Base-by-base conservation (phyloP, 345 rosid genomes). In the Lumnitzera racemosa region DNA sequence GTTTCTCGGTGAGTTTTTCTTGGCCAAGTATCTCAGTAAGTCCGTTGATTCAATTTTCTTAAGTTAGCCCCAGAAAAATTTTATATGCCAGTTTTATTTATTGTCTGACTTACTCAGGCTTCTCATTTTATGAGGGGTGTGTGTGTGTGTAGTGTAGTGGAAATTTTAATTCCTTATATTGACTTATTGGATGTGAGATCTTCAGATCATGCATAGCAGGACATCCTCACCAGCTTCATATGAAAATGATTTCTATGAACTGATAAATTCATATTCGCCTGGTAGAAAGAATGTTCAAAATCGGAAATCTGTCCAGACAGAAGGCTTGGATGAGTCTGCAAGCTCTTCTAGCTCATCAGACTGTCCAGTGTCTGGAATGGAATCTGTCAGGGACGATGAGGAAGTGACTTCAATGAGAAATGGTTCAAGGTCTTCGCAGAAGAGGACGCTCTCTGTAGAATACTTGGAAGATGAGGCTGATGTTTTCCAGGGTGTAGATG, bases 201-300 rank as follows among this genome's bases (percentile, higher is more conserved):
- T 61, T 64, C 83, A 88, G 96, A 88, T 91, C 56, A 86, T 81
- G 70, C 88, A 91, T 74, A 80, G 91, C 77, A 81, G 74, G 75
- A 86, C 96, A 51, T 78, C 85, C 71, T 79, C 76, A 48, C 57
- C 77, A 56, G 58, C 79, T 47, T 81, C 98, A 61, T 91, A 86
- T 64, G 63, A 53, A 36, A 76, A 68, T 56, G 91, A 91, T 74
- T 84, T 91, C 68, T n/a, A 65, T 55, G 72, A 73, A 56, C 67
- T 91, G 63, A 74, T 84, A 64, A 82, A 76, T 55, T 25, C 69
- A 4, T 91, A 88, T 67, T 59, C 61, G 29, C 53, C 41, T 70
- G 80, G 73, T 75, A 81, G 61, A 67, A 81, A 65, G 61, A 24
- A 13, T 15, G 62, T 75, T 61, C 66, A 49, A 59, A 77, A 61